These are phyloP conservation scores for Malus asiatica DNA, from an alignment of 306 rosid genomes.

Conservation along the genomic window DNA sequence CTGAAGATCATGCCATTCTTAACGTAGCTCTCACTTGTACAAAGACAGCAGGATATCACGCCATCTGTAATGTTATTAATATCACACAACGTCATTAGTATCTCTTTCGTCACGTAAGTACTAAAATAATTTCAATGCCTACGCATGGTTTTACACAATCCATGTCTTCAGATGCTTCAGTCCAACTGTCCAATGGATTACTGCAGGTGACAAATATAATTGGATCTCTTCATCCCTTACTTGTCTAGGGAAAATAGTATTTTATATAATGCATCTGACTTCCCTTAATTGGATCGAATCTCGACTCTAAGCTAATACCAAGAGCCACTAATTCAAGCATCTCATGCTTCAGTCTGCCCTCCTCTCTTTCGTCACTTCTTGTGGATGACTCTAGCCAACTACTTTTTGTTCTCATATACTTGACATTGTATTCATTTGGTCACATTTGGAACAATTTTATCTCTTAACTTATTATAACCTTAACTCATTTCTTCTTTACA, in stretches of 20 bases:
- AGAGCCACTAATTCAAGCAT: conserved; percentile 42
- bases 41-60: no score
- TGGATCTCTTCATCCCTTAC: conserved; percentile 8
- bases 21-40: no score
- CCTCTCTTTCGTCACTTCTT: conserved; percentile 23
- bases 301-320: conserved; percentile 20
- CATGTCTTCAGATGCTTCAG: conserved; percentile 35
- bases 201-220: conserved; percentile 16
- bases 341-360: conserved; percentile 22
- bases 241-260: not conserved
- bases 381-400: not conserved
- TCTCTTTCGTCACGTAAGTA: no score
- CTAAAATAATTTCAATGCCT: not conserved
- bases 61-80: no score
- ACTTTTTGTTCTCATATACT: conserved; percentile 11
- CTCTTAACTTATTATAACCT: not conserved
- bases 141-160: conserved; percentile 2
- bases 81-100: not conserved
- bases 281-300: conserved; percentile 18
- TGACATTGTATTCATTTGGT: not conserved
- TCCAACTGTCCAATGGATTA: conserved; percentile 34
- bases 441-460: not conserved
- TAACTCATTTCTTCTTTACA: not conserved
- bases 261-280: not conserved
- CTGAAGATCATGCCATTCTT: no score